phyloP scores from a whole-genome alignment of 805 yeast genomes.

The Scheffersomyces coipomensis region DNA sequence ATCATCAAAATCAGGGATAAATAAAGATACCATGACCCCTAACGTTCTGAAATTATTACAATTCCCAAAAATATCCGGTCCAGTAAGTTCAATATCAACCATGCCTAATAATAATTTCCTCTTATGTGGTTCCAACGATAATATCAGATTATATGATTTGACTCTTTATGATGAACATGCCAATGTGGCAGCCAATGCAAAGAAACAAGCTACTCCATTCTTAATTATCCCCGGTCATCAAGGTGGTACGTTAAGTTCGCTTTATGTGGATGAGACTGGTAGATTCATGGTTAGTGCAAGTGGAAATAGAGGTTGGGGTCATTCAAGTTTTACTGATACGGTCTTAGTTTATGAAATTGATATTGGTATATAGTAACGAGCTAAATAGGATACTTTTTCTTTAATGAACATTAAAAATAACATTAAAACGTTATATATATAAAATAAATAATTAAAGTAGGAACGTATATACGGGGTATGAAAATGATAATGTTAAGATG shows the following conservation, averaged over 20 bases:
- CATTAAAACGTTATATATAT: too few relatives aligned
- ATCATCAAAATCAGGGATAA: conserved; percentile 12
- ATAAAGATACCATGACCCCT: conserved; percentile 30
- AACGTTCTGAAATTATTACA: conserved; percentile 57
- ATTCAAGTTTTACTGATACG: conserved; percentile 75
- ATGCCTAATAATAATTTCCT: conserved; percentile 80
- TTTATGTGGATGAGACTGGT: conserved; percentile 83
- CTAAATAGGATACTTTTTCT: too few relatives aligned
- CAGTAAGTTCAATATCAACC: conserved; percentile 76
- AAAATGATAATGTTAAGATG: too few relatives aligned
- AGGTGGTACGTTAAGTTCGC: conserved; percentile 80
- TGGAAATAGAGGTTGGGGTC: conserved; percentile 94
- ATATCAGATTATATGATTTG: conserved; percentile 82
- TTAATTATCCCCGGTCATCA: conserved; percentile 94
- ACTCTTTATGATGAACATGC: conserved; percentile 38
- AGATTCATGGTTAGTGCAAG: conserved; percentile 86
- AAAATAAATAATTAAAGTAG: too few relatives aligned
- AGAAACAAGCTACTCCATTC: conserved; percentile 63
- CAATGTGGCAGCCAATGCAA: conserved; percentile 20
- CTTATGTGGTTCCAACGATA: conserved; percentile 87
- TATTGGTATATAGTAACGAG: too few relatives aligned
- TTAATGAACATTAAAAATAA: too few relatives aligned
- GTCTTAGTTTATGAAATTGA: conserved; percentile 80
- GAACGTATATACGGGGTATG: too few relatives aligned
- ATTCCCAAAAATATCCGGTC: conserved; percentile 87